Base-by-base conservation (phyloP, 257 asterid genomes). In the Buddleja alternifolia region DNA sequence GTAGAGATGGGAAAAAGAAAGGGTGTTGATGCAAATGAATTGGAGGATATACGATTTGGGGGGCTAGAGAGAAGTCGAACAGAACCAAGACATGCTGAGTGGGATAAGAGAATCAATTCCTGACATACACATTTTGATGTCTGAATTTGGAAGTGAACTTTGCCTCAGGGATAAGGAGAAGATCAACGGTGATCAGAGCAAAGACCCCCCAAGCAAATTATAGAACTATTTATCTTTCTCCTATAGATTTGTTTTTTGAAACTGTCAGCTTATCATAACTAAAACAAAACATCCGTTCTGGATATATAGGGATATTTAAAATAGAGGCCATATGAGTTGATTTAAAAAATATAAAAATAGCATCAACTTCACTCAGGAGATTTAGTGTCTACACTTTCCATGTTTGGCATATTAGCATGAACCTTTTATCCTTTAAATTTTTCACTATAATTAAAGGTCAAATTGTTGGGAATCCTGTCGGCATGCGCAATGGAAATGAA, bases 51-150 rank as follows among this genome's bases (percentile, higher is more conserved):
- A 59, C 66, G 67, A 58, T 39, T 66, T 17, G 77, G 84, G 60
- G 66, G 67, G 55, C 41, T 82, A 66, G 85, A 82, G 75, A 78
- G 78, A 72, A 63, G 80, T 32, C 68, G 74, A n/a, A 63, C 79
- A 9, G 69, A 70, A 50, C 78, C 81, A 17, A 39, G 10, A n/a
- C n/a, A n/a, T n/a, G n/a, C n/a, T n/a, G 50, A 20, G 5, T 24
- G 58, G 36, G 58, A 61, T 66, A 68, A 60, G 4, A 79, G 36
- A 47, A 50, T 39, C 44, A 47, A 36, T 20, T 24, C 68, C 66
- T 8, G 75, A 59, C 14, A 60, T 44, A 11, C 65, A 56, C 41
- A 45, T 57, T 29, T 25, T 36, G 50, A 12, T 12, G 19, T 45
- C 53, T 29, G 73, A 70, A 48, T 55, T 57, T 21, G 70, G 54